Evolutionary conservation across 2,329 filamentous ascomycete genomes (phyloP), one percentile per base, ranked within the genome.

Genomic region (Ascochyta pisi): DNA sequence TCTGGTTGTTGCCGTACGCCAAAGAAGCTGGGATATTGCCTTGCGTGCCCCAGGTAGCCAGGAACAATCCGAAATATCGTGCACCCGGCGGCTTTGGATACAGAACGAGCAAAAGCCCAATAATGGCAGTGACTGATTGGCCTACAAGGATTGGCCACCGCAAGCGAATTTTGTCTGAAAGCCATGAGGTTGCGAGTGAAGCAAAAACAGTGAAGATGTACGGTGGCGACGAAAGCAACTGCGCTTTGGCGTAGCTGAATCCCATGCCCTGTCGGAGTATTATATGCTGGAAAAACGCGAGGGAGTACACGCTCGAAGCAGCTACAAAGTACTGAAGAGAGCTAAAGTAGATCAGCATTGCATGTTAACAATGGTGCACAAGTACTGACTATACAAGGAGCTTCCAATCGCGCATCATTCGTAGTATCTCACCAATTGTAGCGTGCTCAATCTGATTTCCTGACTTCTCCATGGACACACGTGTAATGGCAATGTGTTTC

Each of bases 1-100:
- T 71, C 49, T 74, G 69, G 33, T 72, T 73, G 24, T 73, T 65
- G 0, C 66, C 70, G 41, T 69, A 69, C 10, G 63, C 65, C 39
- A 69, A 31, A 3, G 58, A 61, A 2, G 55, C 64, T 4, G 65
- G 67, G 7, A 66, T 35, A 23, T 67, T 65, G 10, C 52, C 61
- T 38, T 62, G 57, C 3, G 54, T 60, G 1, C 65, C 64, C 50
- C 64, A 69, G 0, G 61, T 64, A 9, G 65, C 66, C 23, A 70
- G 53, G 35, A 67, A 70, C 1, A 68, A 26, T 3, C 67, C 67
- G 42, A 70, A 67, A 29, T 70, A 70, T 13, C 67, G 53, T 2
- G 60, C 63, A 24, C 61, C 67, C n/a, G 64, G 64, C 3, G 60
- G 50, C 24, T 57, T 61, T 6, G 60, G 48, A 39, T 68, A 70